These are phyloP conservation scores for Acer saccharum DNA, from an alignment of 345 rosid genomes.

Conservation along the genomic window DNA sequence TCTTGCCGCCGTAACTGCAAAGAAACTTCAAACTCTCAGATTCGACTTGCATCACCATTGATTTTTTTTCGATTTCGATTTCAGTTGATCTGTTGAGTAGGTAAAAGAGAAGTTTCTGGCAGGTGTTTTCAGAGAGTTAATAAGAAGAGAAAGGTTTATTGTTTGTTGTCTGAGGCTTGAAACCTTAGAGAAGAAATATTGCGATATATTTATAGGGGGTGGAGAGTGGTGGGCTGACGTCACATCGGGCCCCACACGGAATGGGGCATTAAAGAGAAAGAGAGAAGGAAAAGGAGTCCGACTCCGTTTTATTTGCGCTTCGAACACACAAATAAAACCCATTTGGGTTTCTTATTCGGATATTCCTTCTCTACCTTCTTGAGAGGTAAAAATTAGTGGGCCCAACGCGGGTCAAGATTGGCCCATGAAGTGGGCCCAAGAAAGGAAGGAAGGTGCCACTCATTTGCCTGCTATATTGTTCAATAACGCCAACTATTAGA, in stretches of 20 bases:
- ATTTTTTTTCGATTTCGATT: background rate
- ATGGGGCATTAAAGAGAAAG: background rate
- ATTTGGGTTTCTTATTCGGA: conserved; percentile 3
- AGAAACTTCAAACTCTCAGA: conserved; percentile 56
- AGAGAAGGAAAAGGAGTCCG: background rate
- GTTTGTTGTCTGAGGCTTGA: conserved; percentile 9
- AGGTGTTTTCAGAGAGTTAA: too few species aligned
- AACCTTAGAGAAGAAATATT: background rate
- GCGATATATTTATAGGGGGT: background rate
- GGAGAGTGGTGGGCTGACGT: background rate
- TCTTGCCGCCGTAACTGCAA: conserved; percentile 84
- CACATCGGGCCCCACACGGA: conserved; percentile 1
- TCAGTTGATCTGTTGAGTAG: background rate
- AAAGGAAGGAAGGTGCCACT: background rate
- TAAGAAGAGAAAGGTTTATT: background rate
- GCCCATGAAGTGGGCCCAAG: background rate
- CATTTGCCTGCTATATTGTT: background rate
- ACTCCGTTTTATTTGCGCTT: background rate
- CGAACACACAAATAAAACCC: background rate
- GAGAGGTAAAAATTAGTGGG: background rate
- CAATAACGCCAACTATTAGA: background rate
- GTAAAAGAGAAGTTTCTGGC: background rate
- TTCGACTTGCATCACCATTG: conserved; percentile 27
- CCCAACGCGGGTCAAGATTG: background rate
- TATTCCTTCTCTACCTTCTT: background rate